Conservation (phyloP, 352 stramenopile genomes). For the Aphanomyces invadans region DNA sequence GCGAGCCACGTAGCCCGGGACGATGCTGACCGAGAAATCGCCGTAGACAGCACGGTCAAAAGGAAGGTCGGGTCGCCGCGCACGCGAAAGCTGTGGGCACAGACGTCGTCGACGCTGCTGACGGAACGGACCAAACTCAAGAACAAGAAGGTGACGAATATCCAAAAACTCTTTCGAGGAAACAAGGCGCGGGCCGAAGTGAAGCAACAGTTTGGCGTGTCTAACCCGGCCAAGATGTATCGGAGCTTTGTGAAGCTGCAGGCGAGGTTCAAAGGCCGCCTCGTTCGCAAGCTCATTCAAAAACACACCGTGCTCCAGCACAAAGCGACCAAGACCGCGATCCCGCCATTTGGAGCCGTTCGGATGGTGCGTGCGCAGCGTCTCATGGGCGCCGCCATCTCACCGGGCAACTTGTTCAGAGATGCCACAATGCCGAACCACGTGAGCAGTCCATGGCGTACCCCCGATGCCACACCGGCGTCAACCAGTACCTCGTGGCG, state of each 20-base stretch:
- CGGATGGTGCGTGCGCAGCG: not conserved
- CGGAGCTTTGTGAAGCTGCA: not conserved
- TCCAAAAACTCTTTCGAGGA: conserved; percentile 2
- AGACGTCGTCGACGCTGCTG: not conserved
- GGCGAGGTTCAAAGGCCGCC: not conserved
- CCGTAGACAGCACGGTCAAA: not conserved
- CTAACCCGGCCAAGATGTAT: not conserved
- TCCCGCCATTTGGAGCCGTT: not conserved
- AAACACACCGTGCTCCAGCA: not conserved
- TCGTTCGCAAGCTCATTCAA: conserved; percentile 1
- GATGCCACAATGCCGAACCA: not conserved
- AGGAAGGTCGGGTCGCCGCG: not conserved
- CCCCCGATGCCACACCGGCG: not conserved
- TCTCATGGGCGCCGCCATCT: too few relatives aligned
- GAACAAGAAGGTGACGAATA: not conserved
- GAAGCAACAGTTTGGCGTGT: not conserved
- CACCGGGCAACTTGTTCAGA: too few relatives aligned
- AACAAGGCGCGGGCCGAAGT: not conserved
- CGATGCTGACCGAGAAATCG: not conserved
- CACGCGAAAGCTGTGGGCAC: not conserved
- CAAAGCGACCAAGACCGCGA: not conserved
- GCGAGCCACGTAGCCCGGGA: too few relatives aligned
- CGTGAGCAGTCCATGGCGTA: not conserved
- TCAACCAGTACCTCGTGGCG: not conserved
- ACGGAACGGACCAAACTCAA: not conserved